Percentiles rank a stretch among this genome's conserved stretches.
These are phyloP conservation scores for Pueraria montana DNA, from an alignment of 306 rosid genomes.

Conservation along the genomic window DNA sequence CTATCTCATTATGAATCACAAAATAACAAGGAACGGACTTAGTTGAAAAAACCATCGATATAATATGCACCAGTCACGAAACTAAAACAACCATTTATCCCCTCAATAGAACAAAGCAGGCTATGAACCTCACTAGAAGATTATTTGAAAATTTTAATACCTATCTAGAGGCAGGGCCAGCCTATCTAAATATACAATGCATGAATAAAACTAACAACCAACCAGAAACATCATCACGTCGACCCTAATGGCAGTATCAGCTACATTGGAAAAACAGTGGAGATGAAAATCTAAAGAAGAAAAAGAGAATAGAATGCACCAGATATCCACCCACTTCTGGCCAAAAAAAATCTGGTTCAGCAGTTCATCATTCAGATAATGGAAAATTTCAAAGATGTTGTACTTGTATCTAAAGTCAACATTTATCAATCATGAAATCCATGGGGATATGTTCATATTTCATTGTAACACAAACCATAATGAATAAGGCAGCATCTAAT, in stretches of 20 bases:
- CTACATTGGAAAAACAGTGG: slow-evolving; percentile 12
- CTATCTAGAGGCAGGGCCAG: slow-evolving; percentile 17
- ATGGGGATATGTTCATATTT: slow-evolving; percentile 24
- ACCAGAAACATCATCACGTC: slow-evolving; percentile 33
- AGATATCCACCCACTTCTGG: background rate
- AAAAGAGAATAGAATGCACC: slow-evolving; percentile 23
- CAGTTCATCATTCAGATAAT: slow-evolving; percentile 25
- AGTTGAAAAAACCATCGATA: slow-evolving; percentile 12
- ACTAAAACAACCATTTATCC: slow-evolving; percentile 13
- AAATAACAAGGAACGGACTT: slow-evolving; percentile 19
- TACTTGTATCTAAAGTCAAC: slow-evolving; percentile 20
- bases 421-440: slow-evolving; percentile 32
- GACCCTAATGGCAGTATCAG: slow-evolving; percentile 12
- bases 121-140: slow-evolving; percentile 1
- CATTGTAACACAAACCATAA: background rate
- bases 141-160: slow-evolving; percentile 31
- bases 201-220: slow-evolving; percentile 38
- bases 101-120: slow-evolving; percentile 18
- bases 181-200: slow-evolving; percentile 12
- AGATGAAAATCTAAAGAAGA: background rate
- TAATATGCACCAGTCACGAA: slow-evolving; percentile 14
- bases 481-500: background rate
- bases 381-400: slow-evolving; percentile 1
- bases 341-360: slow-evolving; percentile 8
- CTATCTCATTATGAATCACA: slow-evolving; percentile 65